Conservation (phyloP, 176 grass and related monocot genomes). For the Thinopyrum elongatum region DNA sequence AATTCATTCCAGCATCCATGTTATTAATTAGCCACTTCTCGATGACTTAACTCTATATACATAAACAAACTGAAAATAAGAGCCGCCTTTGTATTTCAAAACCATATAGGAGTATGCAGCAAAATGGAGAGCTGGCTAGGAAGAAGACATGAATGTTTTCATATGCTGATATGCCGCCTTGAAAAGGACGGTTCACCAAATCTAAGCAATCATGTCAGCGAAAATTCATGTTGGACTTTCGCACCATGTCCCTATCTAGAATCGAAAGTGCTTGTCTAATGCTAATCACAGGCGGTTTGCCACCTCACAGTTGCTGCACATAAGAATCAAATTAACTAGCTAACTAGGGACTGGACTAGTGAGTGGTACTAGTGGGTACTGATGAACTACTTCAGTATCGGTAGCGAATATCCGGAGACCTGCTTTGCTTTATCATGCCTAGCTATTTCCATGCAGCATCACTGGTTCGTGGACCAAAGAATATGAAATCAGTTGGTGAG, state of each 20-base stretch:
- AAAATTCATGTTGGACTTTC: not conserved
- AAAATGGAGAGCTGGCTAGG: not conserved
- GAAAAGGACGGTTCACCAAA: slow-evolving; percentile 17
- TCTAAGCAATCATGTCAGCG: not conserved
- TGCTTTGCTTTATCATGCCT: not conserved
- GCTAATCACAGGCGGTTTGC: not conserved
- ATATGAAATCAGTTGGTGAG: not conserved
- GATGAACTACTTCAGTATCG: not conserved
- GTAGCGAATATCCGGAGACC: not conserved
- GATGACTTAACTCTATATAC: not conserved
- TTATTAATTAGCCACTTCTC: not conserved
- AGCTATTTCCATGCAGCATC: not conserved
- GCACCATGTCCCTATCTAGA: slow-evolving; percentile 7
- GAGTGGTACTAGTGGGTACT: not conserved
- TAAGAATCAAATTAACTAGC: no score
- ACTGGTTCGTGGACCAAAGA: not conserved
- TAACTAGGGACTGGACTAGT: not conserved
- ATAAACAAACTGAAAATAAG: no score
- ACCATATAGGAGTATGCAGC: no score
- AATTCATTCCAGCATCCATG: not conserved
- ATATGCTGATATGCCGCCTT: not conserved
- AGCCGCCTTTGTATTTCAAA: no score
- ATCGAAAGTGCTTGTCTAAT: not conserved
- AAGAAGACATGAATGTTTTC: not conserved
- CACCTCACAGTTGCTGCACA: not conserved